Evolutionary conservation across 1,284 basidiomycete genomes (phyloP).

Genomic region (Tilletiopsis washingtonensis): DNA sequence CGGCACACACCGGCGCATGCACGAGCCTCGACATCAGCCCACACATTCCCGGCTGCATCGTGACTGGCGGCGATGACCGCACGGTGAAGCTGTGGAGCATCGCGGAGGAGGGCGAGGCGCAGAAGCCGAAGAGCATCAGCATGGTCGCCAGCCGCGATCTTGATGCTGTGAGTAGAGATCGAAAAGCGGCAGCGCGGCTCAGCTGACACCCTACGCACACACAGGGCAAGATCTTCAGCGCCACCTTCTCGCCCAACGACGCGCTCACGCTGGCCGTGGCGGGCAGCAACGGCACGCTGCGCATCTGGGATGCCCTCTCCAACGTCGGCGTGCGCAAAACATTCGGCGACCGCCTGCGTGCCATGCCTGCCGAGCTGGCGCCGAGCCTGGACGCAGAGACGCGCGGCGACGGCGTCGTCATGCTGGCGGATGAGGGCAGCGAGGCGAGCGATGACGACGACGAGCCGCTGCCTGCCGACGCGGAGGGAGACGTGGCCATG

Average conservation of each 20-base stretch:
- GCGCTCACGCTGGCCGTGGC: conserved; percentile 87
- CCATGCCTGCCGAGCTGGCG: no score
- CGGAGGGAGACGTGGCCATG: no score
- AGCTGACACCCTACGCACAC: neutral
- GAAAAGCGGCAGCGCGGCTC: neutral
- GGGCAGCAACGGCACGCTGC: conserved; percentile 82
- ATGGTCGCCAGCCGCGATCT: conserved; percentile 82
- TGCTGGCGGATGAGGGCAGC: conserved; percentile 42
- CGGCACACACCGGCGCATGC: conserved; percentile 90
- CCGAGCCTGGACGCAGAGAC: no score
- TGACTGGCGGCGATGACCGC: conserved; percentile 89
- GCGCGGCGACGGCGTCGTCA: no score
- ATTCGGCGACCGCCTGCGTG: conserved; percentile 47
- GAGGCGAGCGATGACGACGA: conserved; percentile 23
- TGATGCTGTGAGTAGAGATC: conserved; percentile 55
- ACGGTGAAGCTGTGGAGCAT: conserved; percentile 75
- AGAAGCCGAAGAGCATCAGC: conserved; percentile 55
- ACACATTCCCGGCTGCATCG: conserved; percentile 80
- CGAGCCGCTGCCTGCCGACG: neutral
- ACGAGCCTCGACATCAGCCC: conserved; percentile 86
- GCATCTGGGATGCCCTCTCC: conserved; percentile 71
- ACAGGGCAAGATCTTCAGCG: conserved; percentile 81
- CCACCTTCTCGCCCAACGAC: conserved; percentile 84
- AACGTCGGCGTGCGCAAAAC: conserved; percentile 47
- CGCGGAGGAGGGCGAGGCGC: conserved; percentile 54